Evolutionary conservation across 495 filamentous ascomycete species (phyloP).

Genomic region (Penicillium flavigenum): DNA sequence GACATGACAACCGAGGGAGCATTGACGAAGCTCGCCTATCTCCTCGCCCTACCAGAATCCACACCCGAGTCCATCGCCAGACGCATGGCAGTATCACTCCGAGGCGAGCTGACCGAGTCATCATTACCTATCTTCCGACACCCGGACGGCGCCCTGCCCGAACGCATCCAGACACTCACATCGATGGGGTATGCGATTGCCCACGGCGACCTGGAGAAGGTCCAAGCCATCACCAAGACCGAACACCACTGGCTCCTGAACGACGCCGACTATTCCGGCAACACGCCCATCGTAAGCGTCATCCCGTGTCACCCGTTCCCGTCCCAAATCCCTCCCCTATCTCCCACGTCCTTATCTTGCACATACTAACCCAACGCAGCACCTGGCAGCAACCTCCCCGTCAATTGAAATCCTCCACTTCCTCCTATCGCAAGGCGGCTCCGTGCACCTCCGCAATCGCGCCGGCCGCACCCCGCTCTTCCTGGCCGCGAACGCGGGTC

Average conservation of each 20-base stretch:
- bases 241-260: constrained; percentile 69
- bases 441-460: constrained; percentile 81
- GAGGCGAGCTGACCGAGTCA: constrained; percentile 85
- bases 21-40: constrained; percentile 87
- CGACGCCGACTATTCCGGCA: constrained; percentile 81
- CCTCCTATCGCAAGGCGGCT: constrained; percentile 74
- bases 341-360: background rate
- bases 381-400: constrained; percentile 62
- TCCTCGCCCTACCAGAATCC: constrained; percentile 69
- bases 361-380: constrained; percentile 38
- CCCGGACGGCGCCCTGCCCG: constrained; percentile 55
- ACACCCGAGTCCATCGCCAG: constrained; percentile 59
- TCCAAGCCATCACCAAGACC: constrained; percentile 63
- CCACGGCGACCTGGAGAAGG: constrained; percentile 63
- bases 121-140: constrained; percentile 66
- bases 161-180: constrained; percentile 56
- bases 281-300: constrained; percentile 71
- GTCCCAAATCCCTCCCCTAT: background rate
- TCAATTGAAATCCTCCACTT: constrained; percentile 64
- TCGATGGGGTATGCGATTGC: constrained; percentile 80
- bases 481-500: constrained; percentile 64
- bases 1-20: constrained; percentile 95
- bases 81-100: constrained; percentile 72
- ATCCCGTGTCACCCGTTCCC: background rate
- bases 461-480: constrained; percentile 80